A percentile compares a stretch with the other conserved stretches of the same genome.
Conservation (phyloP, 345 rosid genomes). For the Balakata baccata region DNA sequence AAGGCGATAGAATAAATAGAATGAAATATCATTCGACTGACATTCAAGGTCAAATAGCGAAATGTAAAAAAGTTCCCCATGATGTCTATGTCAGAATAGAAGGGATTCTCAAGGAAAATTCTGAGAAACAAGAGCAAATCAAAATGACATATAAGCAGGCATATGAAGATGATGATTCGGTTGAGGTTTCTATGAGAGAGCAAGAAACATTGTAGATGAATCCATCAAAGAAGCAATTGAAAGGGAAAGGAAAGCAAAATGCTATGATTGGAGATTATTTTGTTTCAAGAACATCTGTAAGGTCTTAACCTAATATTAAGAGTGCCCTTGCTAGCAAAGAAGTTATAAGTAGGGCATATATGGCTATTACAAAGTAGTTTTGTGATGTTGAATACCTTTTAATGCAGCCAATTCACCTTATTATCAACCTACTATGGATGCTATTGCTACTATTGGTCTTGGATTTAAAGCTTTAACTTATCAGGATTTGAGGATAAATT, state of each 20-base stretch:
- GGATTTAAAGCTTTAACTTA: background rate
- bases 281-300: background rate
- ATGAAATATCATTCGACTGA: background rate
- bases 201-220: background rate
- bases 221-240: background rate
- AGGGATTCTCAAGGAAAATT: background rate
- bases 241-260: background rate
- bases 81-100: background rate
- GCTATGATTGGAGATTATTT: background rate
- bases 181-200: background rate
- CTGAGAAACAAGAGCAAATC: background rate
- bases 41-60: background rate
- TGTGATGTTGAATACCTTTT: background rate
- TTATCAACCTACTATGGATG: background rate
- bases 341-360: background rate
- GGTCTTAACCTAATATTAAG: background rate
- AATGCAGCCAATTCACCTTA: background rate
- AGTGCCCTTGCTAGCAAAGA: background rate
- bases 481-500: background rate
- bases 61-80: conserved; percentile 1
- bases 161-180: background rate
- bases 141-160: background rate
- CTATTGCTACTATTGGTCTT: background rate
- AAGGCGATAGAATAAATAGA: too few relatives aligned
- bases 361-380: background rate